Conservation (phyloP, 169 alveolate species). For the Eimeria acervulina region DNA sequence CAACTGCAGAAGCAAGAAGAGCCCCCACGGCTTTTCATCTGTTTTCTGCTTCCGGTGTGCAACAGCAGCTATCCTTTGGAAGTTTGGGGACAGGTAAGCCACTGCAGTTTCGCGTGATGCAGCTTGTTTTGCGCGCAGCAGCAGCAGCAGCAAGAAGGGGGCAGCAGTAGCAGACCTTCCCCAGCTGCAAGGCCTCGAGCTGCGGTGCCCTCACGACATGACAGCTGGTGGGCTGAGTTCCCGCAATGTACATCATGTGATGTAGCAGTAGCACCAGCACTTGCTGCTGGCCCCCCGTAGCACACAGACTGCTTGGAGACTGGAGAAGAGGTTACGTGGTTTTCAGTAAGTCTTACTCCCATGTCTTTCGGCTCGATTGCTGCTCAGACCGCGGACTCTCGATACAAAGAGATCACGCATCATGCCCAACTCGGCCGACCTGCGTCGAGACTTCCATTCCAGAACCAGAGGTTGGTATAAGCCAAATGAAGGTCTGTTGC, state of each 20-base stretch:
- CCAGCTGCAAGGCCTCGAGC: neutral
- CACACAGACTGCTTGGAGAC: no score
- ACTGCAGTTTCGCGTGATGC: constrained; percentile 27
- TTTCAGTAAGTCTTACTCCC: no score
- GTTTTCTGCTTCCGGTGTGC: no score
- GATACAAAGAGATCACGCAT: neutral
- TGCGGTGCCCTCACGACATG: constrained; percentile 1
- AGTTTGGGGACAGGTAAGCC: constrained; percentile 12
- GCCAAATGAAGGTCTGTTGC: neutral
- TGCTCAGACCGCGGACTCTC: no score
- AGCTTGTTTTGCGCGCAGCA: neutral
- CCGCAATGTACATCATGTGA: neutral
- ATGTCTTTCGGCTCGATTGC: no score
- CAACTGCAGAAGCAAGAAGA: no score
- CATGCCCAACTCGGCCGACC: neutral
- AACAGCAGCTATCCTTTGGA: no score
- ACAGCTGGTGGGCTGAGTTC: constrained; percentile 27
- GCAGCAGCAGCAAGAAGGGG: constrained; percentile 36
- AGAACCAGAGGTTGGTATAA: neutral
- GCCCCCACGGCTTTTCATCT: no score
- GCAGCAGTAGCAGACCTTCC: constrained; percentile 31
- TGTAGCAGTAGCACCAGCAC: no score
- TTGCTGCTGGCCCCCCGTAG: no score
- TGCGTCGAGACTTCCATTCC: neutral
- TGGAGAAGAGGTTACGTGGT: no score